A percentile compares a stretch with the other conserved stretches of the same genome.
Evolutionary conservation across 2,329 filamentous ascomycete genomes (phyloP).

Genomic region (Cytospora piceae): DNA sequence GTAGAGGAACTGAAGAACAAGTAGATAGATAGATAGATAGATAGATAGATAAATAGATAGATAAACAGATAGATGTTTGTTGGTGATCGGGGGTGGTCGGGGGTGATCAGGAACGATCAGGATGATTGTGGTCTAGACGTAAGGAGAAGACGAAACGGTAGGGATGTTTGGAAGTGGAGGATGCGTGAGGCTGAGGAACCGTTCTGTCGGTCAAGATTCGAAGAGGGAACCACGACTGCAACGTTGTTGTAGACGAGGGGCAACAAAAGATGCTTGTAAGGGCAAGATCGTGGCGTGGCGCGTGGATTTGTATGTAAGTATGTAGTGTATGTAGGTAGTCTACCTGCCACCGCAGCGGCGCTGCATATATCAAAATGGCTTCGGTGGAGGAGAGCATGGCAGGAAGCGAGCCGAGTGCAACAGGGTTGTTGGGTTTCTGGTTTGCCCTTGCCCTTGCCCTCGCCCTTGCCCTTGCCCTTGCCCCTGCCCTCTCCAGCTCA

Average conservation of each 20-base stretch:
- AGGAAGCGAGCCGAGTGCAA: not conserved
- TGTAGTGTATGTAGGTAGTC: not conserved
- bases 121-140: not conserved
- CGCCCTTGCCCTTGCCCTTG: not conserved
- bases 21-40: not conserved
- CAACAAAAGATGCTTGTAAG: not conserved
- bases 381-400: not conserved
- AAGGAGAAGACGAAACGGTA: not conserved
- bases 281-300: not conserved
- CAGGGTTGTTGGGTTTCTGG: not conserved
- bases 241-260: not conserved
- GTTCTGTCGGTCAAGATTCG: constrained; percentile 1
- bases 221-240: not conserved
- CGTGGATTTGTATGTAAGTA: not conserved
- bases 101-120: not conserved
- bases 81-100: not conserved
- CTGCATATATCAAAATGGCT: not conserved
- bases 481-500: not conserved
- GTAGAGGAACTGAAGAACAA: not conserved
- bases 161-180: constrained; percentile 5
- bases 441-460: too few relatives aligned
- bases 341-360: constrained; percentile 1
- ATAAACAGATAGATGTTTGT: not conserved
- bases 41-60: not conserved
- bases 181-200: constrained; percentile 3